Evolutionary conservation across 345 rosid species (phyloP), one percentile per base, ranked within the genome.

Genomic region (Odontarrhena argentea): DNA sequence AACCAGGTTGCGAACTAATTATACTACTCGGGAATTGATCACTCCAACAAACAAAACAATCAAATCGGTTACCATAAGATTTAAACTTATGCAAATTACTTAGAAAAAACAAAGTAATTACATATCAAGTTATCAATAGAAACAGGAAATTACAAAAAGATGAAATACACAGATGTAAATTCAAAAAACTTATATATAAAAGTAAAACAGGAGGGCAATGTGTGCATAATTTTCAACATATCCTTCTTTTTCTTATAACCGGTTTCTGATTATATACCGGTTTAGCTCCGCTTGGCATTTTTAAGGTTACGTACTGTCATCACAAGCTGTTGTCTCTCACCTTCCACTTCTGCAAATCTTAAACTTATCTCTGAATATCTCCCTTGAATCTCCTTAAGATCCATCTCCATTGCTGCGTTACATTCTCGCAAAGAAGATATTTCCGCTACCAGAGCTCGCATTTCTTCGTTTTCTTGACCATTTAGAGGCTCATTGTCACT

Each of bases 281-380:
- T 70, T 72, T 63, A 83, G 63, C 75, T 77, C 75, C 78, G 82
- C 83, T 58, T 85, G 30, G 82, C 57, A 54, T 91, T 94, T 82
- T 83, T 86, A 38, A 86, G 80, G 77, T 83, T 84, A 50, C 97
- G 84, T 15, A 88, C 69, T 0, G 91, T 83, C 99, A 94, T 94
- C 44, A 87, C 91, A 55, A 94, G 96, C 76, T 85, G 77, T 67
- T 94, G 99, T 74, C 99, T 85, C 79, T 94, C 99, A 37, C 99
- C 96, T 85, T 94, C 99, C 0, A 94, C 99, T 76, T 91, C 96
- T 2, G 99, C 99, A 44, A 88, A 94, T 80, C 83, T 87, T 52
- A 94, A 84, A 78, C 99, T 94, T 72, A 87, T 79, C 74, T 86
- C 91, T 10, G 96, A 88, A 67, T 94, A 91, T 73, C 90, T 83